Conservation (phyloP, 176 grass and related monocot species). For the Hsuehochloa calcarea region DNA sequence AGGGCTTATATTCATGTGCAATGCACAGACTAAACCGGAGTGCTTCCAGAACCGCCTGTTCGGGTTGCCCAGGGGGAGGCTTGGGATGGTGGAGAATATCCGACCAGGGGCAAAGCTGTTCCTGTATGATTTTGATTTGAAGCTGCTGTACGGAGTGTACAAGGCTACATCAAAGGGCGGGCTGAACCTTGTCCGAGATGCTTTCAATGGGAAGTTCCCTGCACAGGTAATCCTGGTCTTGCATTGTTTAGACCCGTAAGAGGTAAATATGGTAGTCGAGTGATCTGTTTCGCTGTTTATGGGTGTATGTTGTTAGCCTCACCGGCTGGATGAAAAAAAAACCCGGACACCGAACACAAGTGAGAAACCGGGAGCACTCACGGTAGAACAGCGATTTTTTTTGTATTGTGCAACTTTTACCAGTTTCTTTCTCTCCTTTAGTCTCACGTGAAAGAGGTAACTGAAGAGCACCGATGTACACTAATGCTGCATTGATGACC, state of each 20-base stretch:
- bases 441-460: too few relatives aligned
- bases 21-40: constrained; percentile 62
- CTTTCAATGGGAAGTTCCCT: constrained; percentile 59
- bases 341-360: too few relatives aligned
- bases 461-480: too few relatives aligned
- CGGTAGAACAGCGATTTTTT: too few relatives aligned
- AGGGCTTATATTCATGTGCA: constrained; percentile 86
- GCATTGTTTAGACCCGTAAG: constrained; percentile 10
- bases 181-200: constrained; percentile 44
- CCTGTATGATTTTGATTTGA: constrained; percentile 83
- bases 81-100: constrained; percentile 54
- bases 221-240: constrained; percentile 58
- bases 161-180: constrained; percentile 52
- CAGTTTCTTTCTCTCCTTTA: too few relatives aligned
- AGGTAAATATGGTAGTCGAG: neutral
- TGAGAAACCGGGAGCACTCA: too few relatives aligned
- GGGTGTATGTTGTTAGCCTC: too few relatives aligned
- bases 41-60: constrained; percentile 57
- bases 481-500: too few relatives aligned
- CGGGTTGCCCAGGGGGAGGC: constrained; percentile 55
- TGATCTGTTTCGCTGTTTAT: constrained; percentile 12
- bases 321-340: too few relatives aligned
- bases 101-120: constrained; percentile 51
- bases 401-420: too few relatives aligned
- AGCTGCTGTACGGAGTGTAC: constrained; percentile 73